Evolutionary conservation across 2,329 filamentous ascomycete genomes (phyloP).

Genomic region (Akanthomyces dipterigenus): DNA sequence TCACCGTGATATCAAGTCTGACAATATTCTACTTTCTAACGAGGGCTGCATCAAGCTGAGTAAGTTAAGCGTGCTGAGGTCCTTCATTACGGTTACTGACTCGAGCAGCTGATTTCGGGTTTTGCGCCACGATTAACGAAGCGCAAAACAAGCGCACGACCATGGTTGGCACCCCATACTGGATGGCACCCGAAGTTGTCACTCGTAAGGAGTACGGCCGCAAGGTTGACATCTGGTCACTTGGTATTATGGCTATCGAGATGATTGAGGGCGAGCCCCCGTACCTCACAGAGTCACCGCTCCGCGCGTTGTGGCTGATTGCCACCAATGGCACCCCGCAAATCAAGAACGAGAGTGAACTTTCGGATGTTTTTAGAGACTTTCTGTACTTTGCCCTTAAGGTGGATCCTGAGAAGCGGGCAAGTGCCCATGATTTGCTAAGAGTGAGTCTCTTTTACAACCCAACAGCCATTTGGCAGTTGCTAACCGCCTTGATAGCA

Average conservation of each 20-base stretch:
- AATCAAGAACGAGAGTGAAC: constrained; percentile 85
- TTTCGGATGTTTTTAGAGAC: constrained; percentile 78
- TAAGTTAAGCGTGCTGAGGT: constrained; percentile 40
- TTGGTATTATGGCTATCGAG: constrained; percentile 99
- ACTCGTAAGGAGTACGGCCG: constrained; percentile 96
- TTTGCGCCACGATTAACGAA: constrained; percentile 97
- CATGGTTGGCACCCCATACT: constrained; percentile 98
- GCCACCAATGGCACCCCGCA: constrained; percentile 92
- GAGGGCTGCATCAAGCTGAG: constrained; percentile 97
- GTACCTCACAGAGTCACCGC: constrained; percentile 89
- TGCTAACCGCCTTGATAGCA: constrained; percentile 45
- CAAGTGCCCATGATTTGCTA: constrained; percentile 87
- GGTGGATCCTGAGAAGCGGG: constrained; percentile 94
- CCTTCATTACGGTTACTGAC: constrained; percentile 24
- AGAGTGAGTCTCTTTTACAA: constrained; percentile 54
- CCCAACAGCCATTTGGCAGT: constrained; percentile 23
- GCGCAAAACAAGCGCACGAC: constrained; percentile 95
- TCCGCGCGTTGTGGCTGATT: constrained; percentile 90
- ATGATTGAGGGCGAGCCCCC: constrained; percentile 99
- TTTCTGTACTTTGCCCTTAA: constrained; percentile 91
- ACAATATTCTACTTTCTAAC: constrained; percentile 90
- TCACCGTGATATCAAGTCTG: constrained; percentile 97
- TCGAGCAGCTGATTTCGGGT: constrained; percentile 84
- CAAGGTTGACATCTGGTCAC: constrained; percentile 97
- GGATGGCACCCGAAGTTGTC: constrained; percentile 99